Evolutionary conservation across 495 filamentous ascomycete genomes (phyloP).

Genomic region (Bryoglossum gracile): DNA sequence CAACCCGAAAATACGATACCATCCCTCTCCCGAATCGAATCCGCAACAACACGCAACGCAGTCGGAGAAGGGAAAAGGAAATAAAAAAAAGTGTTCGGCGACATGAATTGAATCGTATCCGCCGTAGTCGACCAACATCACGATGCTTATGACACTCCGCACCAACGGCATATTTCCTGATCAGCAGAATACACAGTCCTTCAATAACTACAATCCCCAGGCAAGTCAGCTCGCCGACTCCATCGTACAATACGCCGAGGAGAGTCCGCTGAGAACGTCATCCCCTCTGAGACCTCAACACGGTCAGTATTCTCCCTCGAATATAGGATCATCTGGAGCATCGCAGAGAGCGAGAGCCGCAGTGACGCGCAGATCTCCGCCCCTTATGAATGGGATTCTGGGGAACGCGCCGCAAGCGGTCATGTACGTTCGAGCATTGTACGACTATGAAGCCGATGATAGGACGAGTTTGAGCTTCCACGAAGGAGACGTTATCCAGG

Average conservation of each 20-base stretch:
- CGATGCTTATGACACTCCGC: constrained; percentile 26
- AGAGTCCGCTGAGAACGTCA: constrained; percentile 11
- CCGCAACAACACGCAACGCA: no score
- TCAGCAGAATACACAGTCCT: constrained; percentile 21
- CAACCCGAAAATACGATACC: no score
- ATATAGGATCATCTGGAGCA: constrained; percentile 2
- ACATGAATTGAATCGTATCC: constrained; percentile 19
- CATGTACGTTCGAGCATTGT: constrained; percentile 90
- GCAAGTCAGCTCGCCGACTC: constrained; percentile 10
- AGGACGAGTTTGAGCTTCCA: constrained; percentile 93
- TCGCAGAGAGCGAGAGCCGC: constrained; percentile 12
- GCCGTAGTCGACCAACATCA: constrained; percentile 11
- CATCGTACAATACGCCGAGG: constrained; percentile 18
- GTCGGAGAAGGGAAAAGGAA: no score
- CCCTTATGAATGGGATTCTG: constrained; percentile 61
- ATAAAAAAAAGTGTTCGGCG: constrained; percentile 13
- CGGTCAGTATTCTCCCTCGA: constrained; percentile 7
- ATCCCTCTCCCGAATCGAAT: no score
- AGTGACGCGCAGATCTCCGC: constrained; percentile 21
- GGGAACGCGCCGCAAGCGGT: constrained; percentile 65
- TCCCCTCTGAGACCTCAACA: constrained; percentile 8
- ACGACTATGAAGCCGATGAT: constrained; percentile 96
- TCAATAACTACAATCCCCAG: constrained; percentile 15
- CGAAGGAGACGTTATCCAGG: constrained; percentile 93
- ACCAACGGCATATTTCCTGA: constrained; percentile 26